phyloP scores from a whole-genome alignment of 2,329 filamentous ascomycete genomes.

The Xylariaceae sp. region DNA sequence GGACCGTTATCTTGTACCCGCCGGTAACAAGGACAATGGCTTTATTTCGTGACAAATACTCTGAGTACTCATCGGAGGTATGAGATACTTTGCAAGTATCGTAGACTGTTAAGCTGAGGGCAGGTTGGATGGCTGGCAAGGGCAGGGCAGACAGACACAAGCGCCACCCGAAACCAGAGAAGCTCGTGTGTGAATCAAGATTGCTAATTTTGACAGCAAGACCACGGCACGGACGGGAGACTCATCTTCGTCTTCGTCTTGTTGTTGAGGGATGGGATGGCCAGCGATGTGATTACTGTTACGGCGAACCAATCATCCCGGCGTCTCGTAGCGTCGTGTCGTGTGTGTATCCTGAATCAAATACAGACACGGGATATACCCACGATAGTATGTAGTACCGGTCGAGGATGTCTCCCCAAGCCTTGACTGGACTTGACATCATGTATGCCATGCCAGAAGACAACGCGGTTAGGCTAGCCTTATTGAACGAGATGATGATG shows the following conservation, averaged over 20 bases:
- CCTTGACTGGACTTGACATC: background rate
- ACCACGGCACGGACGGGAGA: slow-evolving; percentile 13
- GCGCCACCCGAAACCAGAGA: slow-evolving; percentile 12
- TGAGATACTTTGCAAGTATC: too few relatives aligned
- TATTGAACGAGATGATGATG: background rate
- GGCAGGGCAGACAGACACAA: background rate
- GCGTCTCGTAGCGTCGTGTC: background rate
- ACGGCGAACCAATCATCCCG: slow-evolving; percentile 11
- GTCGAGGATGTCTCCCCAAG: background rate
- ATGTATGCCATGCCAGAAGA: background rate
- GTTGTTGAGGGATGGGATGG: slow-evolving; percentile 16
- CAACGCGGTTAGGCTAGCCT: background rate
- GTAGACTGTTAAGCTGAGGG: slow-evolving; percentile 12
- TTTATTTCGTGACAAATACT: slow-evolving; percentile 17
- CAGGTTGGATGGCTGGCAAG: slow-evolving; percentile 5
- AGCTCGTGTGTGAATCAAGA: slow-evolving; percentile 11
- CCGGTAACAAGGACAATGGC: slow-evolving; percentile 9
- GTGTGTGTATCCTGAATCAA: slow-evolving; percentile 15
- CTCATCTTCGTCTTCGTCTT: background rate
- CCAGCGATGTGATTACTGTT: slow-evolving; percentile 24
- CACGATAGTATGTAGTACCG: background rate
- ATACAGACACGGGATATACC: background rate
- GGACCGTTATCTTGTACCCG: slow-evolving; percentile 10
- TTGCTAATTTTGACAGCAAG: slow-evolving; percentile 24
- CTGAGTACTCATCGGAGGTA: background rate